Base-by-base conservation (phyloP, 1,284 basidiomycete genomes). In the Ceratobasidium sp. region DNA sequence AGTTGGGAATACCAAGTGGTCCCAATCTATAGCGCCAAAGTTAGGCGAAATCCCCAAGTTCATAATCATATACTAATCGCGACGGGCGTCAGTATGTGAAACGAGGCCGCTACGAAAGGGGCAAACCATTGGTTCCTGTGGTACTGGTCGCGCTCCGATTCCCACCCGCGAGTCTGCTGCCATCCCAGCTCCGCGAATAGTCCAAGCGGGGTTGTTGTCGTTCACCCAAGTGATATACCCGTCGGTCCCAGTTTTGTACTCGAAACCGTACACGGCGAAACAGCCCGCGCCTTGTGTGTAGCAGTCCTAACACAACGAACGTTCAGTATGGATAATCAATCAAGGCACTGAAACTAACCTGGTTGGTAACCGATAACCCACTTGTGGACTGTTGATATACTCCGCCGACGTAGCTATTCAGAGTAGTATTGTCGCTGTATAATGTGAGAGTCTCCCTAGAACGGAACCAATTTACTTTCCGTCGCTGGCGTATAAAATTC, bases 201-300 rank as follows among this genome's bases (percentile, higher is more conserved):
- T 93, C 95, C 94, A 99, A 36, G 90, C 89, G 67, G 87, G 83
- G 78, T 88, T 83, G 76, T 84, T 87, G 76, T 90, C 85, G 47
- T 89, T 83, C 44, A 94, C 87, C 95, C 95, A 97, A 27, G 89
- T 87, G 78, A 97, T 93, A 80, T 95, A 95, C 85, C 93, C 82
- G 53, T 81, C 82, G 9, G 79, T 71, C 79, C 88, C 88, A 33
- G 89, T 86, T 71, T 86, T 84, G 78, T 92, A 91, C 80, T 92
- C 91, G 78, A 88, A 89, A 0, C 90, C 91, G 78, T 92, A 93
- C 2, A 86, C 80, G 2, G 87, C 84, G 79, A 83, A 89, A 73
- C 85, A 86, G 5, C 84, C 69, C 4, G 19, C 54, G 22, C 69
- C 69, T 63, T 73, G 69, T 29, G 69, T 62, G 15, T 73, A 73